These are phyloP conservation scores for Aegilops bicornis DNA, from an alignment of 176 grass and related monocot genomes.

Conservation along the genomic window DNA sequence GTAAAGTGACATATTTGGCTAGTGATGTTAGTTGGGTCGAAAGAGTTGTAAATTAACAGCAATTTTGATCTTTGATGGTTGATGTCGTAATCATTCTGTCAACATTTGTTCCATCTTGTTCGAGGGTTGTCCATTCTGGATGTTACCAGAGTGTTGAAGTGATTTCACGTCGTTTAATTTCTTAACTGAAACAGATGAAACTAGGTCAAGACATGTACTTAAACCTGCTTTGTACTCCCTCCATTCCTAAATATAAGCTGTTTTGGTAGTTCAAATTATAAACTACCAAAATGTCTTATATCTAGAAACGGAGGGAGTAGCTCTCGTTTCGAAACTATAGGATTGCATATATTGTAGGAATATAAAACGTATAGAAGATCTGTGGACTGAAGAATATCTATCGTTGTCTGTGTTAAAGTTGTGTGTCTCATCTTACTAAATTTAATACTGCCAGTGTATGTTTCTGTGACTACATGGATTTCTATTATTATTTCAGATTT, in stretches of 20 bases:
- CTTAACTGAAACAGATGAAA: too few relatives aligned
- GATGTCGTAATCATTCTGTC: neutral
- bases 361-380: too few relatives aligned
- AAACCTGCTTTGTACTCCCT: too few relatives aligned
- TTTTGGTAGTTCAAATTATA: too few relatives aligned
- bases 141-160: neutral
- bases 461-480: neutral
- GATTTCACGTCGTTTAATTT: neutral
- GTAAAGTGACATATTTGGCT: conserved; percentile 30
- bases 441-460: neutral
- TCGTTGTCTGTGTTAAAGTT: neutral
- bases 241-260: too few relatives aligned
- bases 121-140: neutral
- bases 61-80: conserved; percentile 49
- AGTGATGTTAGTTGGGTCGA: conserved; percentile 38
- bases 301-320: too few relatives aligned
- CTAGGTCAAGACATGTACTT: too few relatives aligned
- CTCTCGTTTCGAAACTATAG: too few relatives aligned
- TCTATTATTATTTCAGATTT: neutral
- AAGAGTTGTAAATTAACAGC: conserved; percentile 45
- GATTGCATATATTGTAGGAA: too few relatives aligned
- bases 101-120: neutral
- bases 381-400: neutral
- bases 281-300: too few relatives aligned
- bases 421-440: neutral